Evolutionary conservation across 2,329 filamentous ascomycete genomes (phyloP).

Genomic region (Cladosporium cucumerinum): DNA sequence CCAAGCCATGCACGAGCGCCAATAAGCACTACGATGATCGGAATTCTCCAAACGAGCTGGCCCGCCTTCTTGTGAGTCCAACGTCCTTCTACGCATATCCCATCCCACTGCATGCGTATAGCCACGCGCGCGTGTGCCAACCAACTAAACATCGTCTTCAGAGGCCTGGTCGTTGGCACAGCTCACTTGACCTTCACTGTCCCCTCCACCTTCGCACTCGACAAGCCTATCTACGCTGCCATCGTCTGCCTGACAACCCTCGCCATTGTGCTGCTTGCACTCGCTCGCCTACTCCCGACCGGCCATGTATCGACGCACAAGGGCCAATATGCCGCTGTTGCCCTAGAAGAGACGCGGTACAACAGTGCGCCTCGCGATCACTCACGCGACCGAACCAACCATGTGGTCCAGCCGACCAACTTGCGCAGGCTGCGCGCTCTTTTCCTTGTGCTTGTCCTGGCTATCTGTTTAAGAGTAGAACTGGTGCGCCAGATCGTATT

Average conservation of each 20-base stretch:
- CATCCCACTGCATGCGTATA: not conserved
- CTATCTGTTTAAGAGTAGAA: constrained; percentile 36
- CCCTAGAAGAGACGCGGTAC: constrained; percentile 29
- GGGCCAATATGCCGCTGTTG: constrained; percentile 28
- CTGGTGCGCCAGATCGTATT: constrained; percentile 41
- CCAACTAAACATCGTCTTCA: constrained; percentile 2
- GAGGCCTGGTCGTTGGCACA: constrained; percentile 31
- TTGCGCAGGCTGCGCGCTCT: constrained; percentile 28
- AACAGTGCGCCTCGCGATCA: constrained; percentile 20
- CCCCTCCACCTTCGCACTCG: constrained; percentile 35
- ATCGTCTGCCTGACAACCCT: constrained; percentile 42
- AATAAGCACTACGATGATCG: not conserved
- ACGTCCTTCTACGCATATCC: not conserved
- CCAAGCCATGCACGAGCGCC: not conserved
- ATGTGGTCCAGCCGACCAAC: constrained; percentile 26
- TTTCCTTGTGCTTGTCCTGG: constrained; percentile 29
- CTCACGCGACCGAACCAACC: constrained; percentile 21
- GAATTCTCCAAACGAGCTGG: constrained; percentile 7
- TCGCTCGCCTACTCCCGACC: constrained; percentile 35
- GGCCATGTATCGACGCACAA: constrained; percentile 22
- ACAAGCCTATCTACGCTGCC: constrained; percentile 46
- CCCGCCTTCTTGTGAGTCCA: constrained; percentile 15
- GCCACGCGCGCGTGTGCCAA: not conserved
- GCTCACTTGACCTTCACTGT: constrained; percentile 24
- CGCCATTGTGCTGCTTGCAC: constrained; percentile 38